Evolutionary conservation across 495 filamentous ascomycete species (phyloP).

Genomic region (Acidiella bohemica): DNA sequence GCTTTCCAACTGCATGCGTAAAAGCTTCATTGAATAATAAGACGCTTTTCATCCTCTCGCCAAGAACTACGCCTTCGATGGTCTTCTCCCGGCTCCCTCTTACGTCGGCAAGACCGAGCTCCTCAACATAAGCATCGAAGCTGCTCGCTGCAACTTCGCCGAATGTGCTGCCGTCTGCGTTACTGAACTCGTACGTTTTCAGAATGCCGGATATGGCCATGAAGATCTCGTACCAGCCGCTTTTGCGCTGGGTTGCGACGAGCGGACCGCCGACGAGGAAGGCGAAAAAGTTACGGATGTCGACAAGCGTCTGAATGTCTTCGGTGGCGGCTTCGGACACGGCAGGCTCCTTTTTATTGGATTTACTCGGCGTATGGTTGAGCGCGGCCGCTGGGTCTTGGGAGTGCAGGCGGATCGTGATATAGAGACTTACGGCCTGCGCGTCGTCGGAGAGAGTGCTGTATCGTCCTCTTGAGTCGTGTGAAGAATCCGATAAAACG

Average conservation of each 20-base stretch:
- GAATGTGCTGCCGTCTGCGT: slow-evolving; percentile 65
- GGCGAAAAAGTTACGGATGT: slow-evolving; percentile 81
- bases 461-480: slow-evolving; percentile 22
- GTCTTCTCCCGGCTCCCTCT: slow-evolving; percentile 76
- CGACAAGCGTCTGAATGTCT: slow-evolving; percentile 51
- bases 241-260: slow-evolving; percentile 55
- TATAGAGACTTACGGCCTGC: slow-evolving; percentile 52
- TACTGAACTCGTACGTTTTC: slow-evolving; percentile 62
- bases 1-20: slow-evolving; percentile 82
- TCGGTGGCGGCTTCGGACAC: slow-evolving; percentile 39
- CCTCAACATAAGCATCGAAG: slow-evolving; percentile 64
- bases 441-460: slow-evolving; percentile 26
- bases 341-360: slow-evolving; percentile 18
- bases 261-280: slow-evolving; percentile 71
- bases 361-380: neutral
- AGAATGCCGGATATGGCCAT: slow-evolving; percentile 56
- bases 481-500: slow-evolving; percentile 16
- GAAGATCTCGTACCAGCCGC: slow-evolving; percentile 60
- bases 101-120: slow-evolving; percentile 66
- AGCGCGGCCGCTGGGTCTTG: neutral
- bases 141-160: slow-evolving; percentile 65
- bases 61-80: slow-evolving; percentile 74
- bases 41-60: slow-evolving; percentile 70
- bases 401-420: slow-evolving; percentile 36
- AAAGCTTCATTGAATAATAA: slow-evolving; percentile 83